These are phyloP conservation scores for Trametes meyenii DNA, from an alignment of 768 basidiomycete species.

Conservation along the genomic window DNA sequence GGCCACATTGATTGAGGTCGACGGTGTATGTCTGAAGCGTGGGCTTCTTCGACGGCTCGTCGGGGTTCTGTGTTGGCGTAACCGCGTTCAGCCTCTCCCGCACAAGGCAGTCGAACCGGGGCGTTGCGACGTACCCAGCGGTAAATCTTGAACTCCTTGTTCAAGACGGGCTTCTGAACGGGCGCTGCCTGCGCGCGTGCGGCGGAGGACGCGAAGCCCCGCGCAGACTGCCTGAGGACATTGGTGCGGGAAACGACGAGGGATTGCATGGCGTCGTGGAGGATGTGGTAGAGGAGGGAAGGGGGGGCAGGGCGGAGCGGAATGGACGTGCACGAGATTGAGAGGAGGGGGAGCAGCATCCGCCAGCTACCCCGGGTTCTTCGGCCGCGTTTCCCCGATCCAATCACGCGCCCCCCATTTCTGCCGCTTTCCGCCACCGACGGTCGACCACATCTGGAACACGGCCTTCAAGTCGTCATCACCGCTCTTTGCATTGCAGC, in stretches of 20 bases:
- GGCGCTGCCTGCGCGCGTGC: constrained; percentile 47
- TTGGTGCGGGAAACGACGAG: constrained; percentile 43
- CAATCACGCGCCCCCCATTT: constrained; percentile 25
- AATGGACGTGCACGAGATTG: constrained; percentile 21
- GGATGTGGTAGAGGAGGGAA: constrained; percentile 1
- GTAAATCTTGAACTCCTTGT: constrained; percentile 98
- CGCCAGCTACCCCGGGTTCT: constrained; percentile 22
- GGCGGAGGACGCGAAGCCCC: constrained; percentile 37
- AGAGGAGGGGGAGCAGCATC: constrained; percentile 6
- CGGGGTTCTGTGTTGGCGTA: constrained; percentile 70
- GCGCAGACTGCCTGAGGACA: constrained; percentile 21
- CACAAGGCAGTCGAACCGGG: neutral
- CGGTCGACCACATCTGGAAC: constrained; percentile 15
- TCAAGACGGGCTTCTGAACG: constrained; percentile 64
- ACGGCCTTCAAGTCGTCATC: constrained; percentile 12
- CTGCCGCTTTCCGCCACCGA: constrained; percentile 13
- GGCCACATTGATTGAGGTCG: constrained; percentile 93
- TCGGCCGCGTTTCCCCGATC: constrained; percentile 26
- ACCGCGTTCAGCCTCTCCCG: constrained; percentile 1
- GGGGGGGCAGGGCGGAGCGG: constrained; percentile 7
- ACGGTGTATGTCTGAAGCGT: constrained; percentile 87
- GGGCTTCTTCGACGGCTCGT: constrained; percentile 91
- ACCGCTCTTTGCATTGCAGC: neutral
- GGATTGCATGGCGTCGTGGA: constrained; percentile 46
- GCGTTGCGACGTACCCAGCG: constrained; percentile 75